Evolutionary conservation across 2,329 filamentous ascomycete species (phyloP).

Genomic region (Colletotrichum ledebouriae): DNA sequence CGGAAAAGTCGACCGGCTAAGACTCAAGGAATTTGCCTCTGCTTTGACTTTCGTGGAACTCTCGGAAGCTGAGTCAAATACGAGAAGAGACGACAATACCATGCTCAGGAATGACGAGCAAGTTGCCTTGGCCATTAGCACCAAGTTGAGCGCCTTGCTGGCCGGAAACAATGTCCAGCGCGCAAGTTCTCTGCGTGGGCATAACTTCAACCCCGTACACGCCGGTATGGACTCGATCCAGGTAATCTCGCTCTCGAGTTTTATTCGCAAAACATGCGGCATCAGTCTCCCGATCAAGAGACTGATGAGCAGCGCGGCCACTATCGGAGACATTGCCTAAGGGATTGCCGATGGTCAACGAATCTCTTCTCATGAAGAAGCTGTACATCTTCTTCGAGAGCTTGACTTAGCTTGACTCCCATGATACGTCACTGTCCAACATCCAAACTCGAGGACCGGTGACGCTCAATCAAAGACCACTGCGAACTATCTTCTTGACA

Average conservation of each 20-base stretch:
- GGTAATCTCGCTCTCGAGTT: constrained; percentile 31
- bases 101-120: constrained; percentile 9
- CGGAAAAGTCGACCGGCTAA: constrained; percentile 44
- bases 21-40: constrained; percentile 4
- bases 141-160: constrained; percentile 24
- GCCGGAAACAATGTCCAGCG: constrained; percentile 4
- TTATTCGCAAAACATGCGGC: constrained; percentile 21
- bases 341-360: constrained; percentile 17
- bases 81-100: not conserved
- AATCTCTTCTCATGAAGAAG: not conserved
- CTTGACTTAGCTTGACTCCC: constrained; percentile 20
- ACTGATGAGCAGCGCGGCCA: constrained; percentile 32
- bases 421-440: constrained; percentile 15
- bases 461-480: not conserved
- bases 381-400: constrained; percentile 21
- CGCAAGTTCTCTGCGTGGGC: constrained; percentile 11
- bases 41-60: not conserved
- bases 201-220: constrained; percentile 32
- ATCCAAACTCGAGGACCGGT: not conserved
- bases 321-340: constrained; percentile 26
- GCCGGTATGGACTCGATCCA: constrained; percentile 38
- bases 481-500: constrained; percentile 28
- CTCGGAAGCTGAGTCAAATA: not conserved
- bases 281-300: constrained; percentile 29
- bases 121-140: constrained; percentile 24